phyloP scores from a whole-genome alignment of 2,329 filamentous ascomycete species.

The Pestalotiopsis sp. region DNA sequence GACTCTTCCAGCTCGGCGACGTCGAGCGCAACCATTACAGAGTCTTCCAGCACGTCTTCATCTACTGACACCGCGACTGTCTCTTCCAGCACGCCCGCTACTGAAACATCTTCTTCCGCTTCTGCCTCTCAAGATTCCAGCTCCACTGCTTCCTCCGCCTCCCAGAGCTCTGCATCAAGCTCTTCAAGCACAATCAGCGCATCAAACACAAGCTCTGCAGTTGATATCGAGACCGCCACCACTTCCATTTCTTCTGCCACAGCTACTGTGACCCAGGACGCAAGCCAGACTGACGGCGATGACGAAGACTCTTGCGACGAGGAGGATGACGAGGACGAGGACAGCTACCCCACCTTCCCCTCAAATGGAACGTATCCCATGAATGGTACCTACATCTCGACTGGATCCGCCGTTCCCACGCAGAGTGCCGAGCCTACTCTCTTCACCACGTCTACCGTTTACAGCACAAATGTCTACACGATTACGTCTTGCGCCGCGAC shows the following conservation, averaged over 20 bases:
- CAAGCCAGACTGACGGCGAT: not conserved
- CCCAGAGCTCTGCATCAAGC: not conserved
- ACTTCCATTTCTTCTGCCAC: not conserved
- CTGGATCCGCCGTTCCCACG: not conserved
- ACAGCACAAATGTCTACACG: slow-evolving; percentile 28
- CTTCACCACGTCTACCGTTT: slow-evolving; percentile 27
- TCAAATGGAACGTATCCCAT: not conserved
- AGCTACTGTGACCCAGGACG: not conserved
- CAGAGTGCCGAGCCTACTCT: slow-evolving; percentile 1
- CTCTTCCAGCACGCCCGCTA: not conserved
- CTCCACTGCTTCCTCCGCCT: not conserved
- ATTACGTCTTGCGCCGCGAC: slow-evolving; percentile 30
- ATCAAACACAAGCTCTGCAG: not conserved
- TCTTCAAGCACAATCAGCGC: not conserved
- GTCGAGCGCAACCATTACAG: not conserved
- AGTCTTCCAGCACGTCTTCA: not conserved
- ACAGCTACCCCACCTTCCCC: not conserved
- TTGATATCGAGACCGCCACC: not conserved
- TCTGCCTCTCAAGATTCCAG: not conserved
- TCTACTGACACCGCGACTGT: not conserved
- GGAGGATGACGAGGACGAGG: not conserved
- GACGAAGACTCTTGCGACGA: not conserved
- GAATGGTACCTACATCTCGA: not conserved
- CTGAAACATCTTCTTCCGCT: not conserved
- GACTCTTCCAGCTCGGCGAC: not conserved